These are phyloP conservation scores for Nakazawaea laoshanensis DNA, from an alignment of 805 yeast genomes.

Conservation along the genomic window DNA sequence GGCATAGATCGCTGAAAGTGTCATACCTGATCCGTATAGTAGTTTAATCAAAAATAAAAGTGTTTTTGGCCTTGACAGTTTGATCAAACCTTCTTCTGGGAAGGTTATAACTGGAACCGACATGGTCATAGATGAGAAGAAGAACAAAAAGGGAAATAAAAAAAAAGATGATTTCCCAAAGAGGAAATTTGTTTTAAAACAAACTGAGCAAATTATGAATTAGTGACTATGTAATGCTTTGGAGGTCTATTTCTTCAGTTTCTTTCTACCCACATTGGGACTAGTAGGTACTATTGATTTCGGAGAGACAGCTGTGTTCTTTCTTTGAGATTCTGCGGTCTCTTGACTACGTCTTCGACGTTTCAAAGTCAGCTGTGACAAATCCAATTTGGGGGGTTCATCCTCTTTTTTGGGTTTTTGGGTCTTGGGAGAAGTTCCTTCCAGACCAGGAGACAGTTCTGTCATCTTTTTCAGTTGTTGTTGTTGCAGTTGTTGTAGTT, in stretches of 20 bases:
- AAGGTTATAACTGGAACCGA: constrained; percentile 19
- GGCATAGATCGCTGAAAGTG: constrained; percentile 20
- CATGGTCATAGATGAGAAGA: neutral
- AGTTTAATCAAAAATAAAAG: constrained; percentile 20
- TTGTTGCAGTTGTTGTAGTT: constrained; percentile 19
- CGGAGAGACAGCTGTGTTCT: constrained; percentile 8
- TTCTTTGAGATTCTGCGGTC: neutral
- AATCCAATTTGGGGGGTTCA: constrained; percentile 17
- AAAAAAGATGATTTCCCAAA: no score
- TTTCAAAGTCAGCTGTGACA: constrained; percentile 25
- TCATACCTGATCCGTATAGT: constrained; percentile 27
- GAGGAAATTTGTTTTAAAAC: no score
- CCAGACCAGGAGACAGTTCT: neutral
- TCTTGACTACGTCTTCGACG: constrained; percentile 19
- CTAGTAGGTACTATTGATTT: constrained; percentile 5
- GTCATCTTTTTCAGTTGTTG: constrained; percentile 11
- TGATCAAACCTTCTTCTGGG: constrained; percentile 19
- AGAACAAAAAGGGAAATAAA: no score
- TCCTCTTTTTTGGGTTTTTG: constrained; percentile 10
- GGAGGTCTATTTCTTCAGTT: neutral
- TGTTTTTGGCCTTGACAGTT: constrained; percentile 17
- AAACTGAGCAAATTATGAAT: no score
- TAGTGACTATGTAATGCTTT: no score
- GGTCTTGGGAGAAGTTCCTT: neutral
- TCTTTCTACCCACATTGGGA: constrained; percentile 5